phyloP scores from a whole-genome alignment of 768 basidiomycete species.

The Suillus fuscotomentosus region DNA sequence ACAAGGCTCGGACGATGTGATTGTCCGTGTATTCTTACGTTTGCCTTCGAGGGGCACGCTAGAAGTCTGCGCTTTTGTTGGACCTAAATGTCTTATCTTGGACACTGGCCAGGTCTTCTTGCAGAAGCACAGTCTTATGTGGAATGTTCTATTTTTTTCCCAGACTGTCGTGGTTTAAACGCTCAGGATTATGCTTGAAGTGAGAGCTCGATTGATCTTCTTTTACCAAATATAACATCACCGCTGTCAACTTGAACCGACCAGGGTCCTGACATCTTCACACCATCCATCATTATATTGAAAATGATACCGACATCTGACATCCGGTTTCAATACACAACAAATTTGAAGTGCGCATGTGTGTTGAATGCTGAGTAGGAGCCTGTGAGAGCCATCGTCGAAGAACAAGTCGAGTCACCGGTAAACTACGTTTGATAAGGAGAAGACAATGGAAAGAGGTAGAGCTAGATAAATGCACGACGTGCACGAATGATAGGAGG shows the following conservation, averaged over 20 bases:
- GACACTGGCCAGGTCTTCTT: background rate
- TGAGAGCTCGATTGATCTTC: background rate
- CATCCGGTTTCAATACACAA: background rate
- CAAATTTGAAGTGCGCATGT: background rate
- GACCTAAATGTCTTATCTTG: background rate
- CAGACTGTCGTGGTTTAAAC: background rate
- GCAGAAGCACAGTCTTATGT: background rate
- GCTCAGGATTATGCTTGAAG: background rate
- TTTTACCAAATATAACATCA: background rate
- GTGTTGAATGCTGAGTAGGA: background rate
- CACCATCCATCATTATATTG: background rate
- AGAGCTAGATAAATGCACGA: background rate
- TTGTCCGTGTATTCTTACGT: background rate
- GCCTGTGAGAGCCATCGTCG: background rate
- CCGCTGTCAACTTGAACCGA: background rate
- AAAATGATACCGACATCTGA: background rate
- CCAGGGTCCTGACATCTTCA: background rate
- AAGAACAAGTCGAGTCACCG: background rate
- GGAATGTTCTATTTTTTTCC: background rate
- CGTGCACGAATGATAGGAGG: background rate
- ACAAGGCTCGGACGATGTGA: conserved; percentile 54
- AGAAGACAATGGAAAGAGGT: background rate
- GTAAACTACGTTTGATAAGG: background rate
- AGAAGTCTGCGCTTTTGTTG: background rate
- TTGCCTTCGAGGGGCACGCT: background rate